Evolutionary conservation across 768 basidiomycete species (phyloP), one percentile per base, ranked within the genome.

Genomic region (Tricholoma matsutake): DNA sequence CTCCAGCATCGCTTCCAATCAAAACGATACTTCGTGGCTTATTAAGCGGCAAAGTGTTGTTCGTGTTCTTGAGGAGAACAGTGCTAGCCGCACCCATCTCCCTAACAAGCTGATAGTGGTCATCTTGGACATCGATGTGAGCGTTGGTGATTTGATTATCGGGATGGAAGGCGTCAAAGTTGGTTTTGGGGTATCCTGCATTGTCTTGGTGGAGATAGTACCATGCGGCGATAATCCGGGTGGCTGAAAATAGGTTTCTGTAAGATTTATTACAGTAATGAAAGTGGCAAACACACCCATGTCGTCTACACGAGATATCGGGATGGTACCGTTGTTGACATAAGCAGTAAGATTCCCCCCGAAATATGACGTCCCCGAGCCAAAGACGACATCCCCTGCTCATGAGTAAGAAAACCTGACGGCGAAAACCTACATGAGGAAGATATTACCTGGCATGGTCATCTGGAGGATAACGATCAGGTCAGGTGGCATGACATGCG

Each of bases 31-130:
- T 88, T 59, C 82, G 78, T 9, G 84, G 84, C 61, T 82, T 84
- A 53, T 78, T 72, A 69, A 92, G 66, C 32, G 93, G 84, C 61
- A 92, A 69, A 34, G 77, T 81, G 4, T 76, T 77, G 13, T 76
- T 70, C 25, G 75, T 75, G 68, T 94, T 94, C 80, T 93, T 93
- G 63, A 94, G 75, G 28, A 94, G 76, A 13, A 92, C 88, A 0
- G 84, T 86, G 56, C 87, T 87, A 0, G 89, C 87, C 0, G 87
- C 81, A 16, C 87, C 92, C 51, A 95, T 85, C 68, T 89, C 78
- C 32, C 88, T 80, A 20, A 93, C 88, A 35, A 92, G 67, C 64
- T 79, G 75, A 64, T 76, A 79, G 64, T 94, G 91, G 68, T 91
- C 83, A 18, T 70, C 86, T 67, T 88, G 86, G 0, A 91, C 91